Evolutionary conservation across 306 rosid genomes (phyloP).

Genomic region (Quercus gilva): DNA sequence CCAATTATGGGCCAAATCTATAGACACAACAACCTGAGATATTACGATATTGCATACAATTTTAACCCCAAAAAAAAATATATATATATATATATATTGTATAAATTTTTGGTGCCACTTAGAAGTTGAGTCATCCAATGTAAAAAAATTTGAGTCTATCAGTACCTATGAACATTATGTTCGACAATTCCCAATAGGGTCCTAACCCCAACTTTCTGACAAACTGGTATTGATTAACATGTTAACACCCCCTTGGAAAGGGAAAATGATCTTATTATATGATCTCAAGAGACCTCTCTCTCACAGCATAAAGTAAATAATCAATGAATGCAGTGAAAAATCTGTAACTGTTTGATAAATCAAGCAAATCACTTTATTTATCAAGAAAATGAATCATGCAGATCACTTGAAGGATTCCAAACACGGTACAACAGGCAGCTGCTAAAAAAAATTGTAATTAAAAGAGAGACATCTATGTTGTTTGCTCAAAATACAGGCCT

Average conservation of each 20-base stretch:
- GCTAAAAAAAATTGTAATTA: neutral
- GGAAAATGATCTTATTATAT: too few relatives aligned
- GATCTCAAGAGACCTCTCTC: too few relatives aligned
- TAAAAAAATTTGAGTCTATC: neutral
- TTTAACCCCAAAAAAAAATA: neutral
- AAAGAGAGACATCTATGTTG: neutral
- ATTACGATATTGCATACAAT: slow-evolving; percentile 8
- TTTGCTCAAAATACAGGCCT: neutral
- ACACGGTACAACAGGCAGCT: neutral
- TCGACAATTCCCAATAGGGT: neutral
- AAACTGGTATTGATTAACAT: too few relatives aligned
- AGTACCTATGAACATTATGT: neutral
- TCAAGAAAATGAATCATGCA: neutral
- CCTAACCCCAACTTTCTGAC: neutral
- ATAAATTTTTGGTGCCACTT: neutral
- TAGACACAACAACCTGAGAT: neutral
- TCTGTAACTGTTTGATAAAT: neutral
- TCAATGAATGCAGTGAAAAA: too few relatives aligned
- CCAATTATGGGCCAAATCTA: slow-evolving; percentile 76
- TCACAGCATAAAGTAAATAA: too few relatives aligned
- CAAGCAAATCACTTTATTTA: neutral
- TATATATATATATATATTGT: too few relatives aligned
- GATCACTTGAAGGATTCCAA: neutral
- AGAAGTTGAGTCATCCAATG: neutral
- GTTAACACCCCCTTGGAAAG: too few relatives aligned